Evolutionary conservation across 768 basidiomycete genomes (phyloP), one percentile per base, ranked within the genome.

Genomic region (Tricholoma flavovirens): DNA sequence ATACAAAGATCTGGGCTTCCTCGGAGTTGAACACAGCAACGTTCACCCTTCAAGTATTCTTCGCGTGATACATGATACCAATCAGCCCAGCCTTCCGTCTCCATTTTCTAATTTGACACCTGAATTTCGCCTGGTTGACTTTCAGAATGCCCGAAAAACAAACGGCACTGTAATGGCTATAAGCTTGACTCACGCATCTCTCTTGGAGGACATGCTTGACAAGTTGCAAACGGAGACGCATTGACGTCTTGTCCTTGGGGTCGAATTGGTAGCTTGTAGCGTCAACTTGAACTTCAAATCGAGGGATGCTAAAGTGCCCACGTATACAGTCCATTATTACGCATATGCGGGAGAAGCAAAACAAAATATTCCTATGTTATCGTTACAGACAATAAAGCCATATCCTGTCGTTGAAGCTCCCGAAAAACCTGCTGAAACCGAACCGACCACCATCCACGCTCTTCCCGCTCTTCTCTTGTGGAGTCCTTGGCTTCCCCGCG

Each of bases 371-470:
- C 15, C 46, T 49, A 29, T 49, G 46, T 15, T 26, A 29, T 38
- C 12, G 51, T 36, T 5, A 36, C 46, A 49, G 46, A 49, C 26
- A 49, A n/a, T 32, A 57, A 49, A 17, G 43, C 55, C 51, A 58
- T 49, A 46, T 71, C 70, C 49, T 67, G 64, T 19, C 69, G 60
- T 57, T 79, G 79, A 60, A 84, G 64, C 64, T 88, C 87, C 53
- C 68, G 60, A 54, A 70, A 68, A 11, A 71, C 67, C 52, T 72
- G 70, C 60, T 82, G 81, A 60, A 88, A 87, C 45, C 85, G 71
- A 40, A 83, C 61, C 11, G 82, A 75, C 88, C 89, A 90, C 86
- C 86, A 90, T 4, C 80, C 84, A 0, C 88, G 74, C 59, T 88
- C 85, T 63, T 88, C 85, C 22, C 84, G 66, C 59, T 89, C 88